Base-by-base conservation (phyloP, 2,329 filamentous ascomycete species). In the Triangularia verruculosa region DNA sequence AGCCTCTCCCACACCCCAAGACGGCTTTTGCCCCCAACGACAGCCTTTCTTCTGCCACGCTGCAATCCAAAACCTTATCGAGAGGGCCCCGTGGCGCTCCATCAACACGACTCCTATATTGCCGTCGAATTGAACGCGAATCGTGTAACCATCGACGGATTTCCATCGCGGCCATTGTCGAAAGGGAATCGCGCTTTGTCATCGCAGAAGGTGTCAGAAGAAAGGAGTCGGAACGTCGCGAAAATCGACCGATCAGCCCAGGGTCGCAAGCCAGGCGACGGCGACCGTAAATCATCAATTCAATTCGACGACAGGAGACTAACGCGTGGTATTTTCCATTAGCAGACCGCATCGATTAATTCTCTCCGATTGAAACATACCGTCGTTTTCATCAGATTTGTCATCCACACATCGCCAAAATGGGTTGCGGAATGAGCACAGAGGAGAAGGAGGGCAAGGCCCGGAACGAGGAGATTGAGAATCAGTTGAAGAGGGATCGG, bases 381-480 rank as follows among this genome's bases (percentile, higher is more conserved):
- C 57, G 52, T 61, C 64, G 53, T 54, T 63, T 64, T 59, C 56
- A 61, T 61, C 56, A 34, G 47, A 47, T 62, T 67, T 43, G 22
- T 55, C 52, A 51, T 66, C 62, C 55, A 70, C 66, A 72, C 71
- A 66, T 78, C 80, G 82, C 77, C 89, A 93, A 84, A 74, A 99
- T 99, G 95, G 95, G 95, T 88, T 99, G 95, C 80, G 94, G 94
- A 82, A 96, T 97, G 92, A 98, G 94, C 79, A 97, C 95, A 77
- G 95, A 98, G 84, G 95, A 98, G 83, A 97, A 97, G 90, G 95
- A 98, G 93, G 94, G 95, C 82, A 98, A 97, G 91, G 92, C 93
- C 84, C 90, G 95, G 73, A 98, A 99, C 78, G 95, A 99, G 86
- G 94, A 98, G 88, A 99, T 99, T 76, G 95, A 99, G 82, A 98